Evolutionary conservation across 2,329 filamentous ascomycete species (phyloP).

Genomic region (Ampelomyces quisqualis): DNA sequence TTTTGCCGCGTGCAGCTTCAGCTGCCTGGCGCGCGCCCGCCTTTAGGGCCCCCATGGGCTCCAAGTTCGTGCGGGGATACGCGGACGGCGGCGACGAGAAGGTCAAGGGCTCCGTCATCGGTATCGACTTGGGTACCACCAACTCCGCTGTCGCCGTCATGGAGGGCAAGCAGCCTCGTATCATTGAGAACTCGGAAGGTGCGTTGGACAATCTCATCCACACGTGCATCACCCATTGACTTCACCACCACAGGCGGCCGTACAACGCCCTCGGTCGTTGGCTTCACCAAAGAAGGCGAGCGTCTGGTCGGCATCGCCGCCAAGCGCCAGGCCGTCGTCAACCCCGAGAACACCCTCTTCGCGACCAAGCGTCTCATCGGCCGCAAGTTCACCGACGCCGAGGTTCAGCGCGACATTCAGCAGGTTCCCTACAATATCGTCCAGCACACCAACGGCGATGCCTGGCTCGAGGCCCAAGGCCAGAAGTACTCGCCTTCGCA

Average conservation of each 20-base stretch:
- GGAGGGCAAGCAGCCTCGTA: constrained; percentile 93
- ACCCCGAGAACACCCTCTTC: constrained; percentile 97
- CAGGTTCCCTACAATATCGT: constrained; percentile 99
- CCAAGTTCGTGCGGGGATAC: constrained; percentile 72
- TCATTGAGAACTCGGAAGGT: constrained; percentile 98
- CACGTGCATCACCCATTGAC: background rate
- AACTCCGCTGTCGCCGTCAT: constrained; percentile 97
- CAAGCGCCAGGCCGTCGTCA: constrained; percentile 97
- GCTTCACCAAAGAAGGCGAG: constrained; percentile 93
- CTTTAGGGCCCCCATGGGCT: constrained; percentile 68
- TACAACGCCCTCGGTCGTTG: constrained; percentile 92
- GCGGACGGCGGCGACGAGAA: constrained; percentile 72
- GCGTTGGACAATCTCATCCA: constrained; percentile 17
- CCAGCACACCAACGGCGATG: constrained; percentile 93
- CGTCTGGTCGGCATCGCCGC: constrained; percentile 94
- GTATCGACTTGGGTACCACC: constrained; percentile 97
- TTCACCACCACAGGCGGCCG: constrained; percentile 63
- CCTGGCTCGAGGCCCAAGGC: constrained; percentile 89
- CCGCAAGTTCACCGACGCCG: constrained; percentile 89
- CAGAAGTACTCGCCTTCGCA: constrained; percentile 98
- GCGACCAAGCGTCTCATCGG: constrained; percentile 98
- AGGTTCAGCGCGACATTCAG: constrained; percentile 96
- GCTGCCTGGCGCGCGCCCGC: constrained; percentile 65
- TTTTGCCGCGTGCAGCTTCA: constrained; percentile 72
- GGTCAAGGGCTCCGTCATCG: constrained; percentile 93